Percentiles rank a stretch among this genome's conserved stretches.
Evolutionary conservation across 2,329 filamentous ascomycete genomes (phyloP).

Genomic region (Blastomyces percursus): DNA sequence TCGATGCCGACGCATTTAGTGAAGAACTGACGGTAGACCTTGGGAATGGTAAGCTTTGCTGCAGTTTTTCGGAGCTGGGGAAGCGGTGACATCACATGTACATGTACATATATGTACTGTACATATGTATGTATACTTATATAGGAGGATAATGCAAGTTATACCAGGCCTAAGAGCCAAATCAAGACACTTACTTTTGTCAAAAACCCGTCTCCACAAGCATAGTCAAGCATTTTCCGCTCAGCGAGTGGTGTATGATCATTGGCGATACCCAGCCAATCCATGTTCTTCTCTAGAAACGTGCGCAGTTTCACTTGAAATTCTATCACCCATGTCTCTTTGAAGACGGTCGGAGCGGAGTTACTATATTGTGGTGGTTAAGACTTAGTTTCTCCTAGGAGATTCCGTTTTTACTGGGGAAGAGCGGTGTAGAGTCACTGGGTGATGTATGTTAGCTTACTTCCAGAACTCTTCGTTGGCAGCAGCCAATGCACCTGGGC

Average conservation of each 20-base stretch:
- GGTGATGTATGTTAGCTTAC: constrained; percentile 5
- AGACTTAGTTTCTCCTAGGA: background rate
- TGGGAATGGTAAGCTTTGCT: background rate
- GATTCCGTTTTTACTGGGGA: background rate
- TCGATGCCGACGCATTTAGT: constrained; percentile 14
- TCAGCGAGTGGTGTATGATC: background rate
- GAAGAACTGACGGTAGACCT: constrained; percentile 12
- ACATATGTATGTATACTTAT: background rate
- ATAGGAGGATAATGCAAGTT: background rate
- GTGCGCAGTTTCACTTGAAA: constrained; percentile 6
- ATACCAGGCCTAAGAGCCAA: background rate
- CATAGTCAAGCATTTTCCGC: constrained; percentile 16
- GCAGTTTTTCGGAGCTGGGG: too few species aligned
- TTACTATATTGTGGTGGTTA: background rate
- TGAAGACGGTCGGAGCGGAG: constrained; percentile 7
- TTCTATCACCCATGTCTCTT: constrained; percentile 11
- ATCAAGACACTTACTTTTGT: constrained; percentile 7
- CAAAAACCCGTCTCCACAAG: constrained; percentile 14
- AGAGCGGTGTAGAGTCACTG: background rate
- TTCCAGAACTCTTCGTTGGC: constrained; percentile 13
- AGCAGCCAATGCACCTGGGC: constrained; percentile 4
- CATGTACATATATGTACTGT: too few species aligned
- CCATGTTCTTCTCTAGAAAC: constrained; percentile 11
- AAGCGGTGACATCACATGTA: background rate
- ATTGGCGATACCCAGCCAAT: constrained; percentile 12